These are phyloP conservation scores for Candida tibetensis DNA, from an alignment of 805 yeast species.

Conservation along the genomic window DNA sequence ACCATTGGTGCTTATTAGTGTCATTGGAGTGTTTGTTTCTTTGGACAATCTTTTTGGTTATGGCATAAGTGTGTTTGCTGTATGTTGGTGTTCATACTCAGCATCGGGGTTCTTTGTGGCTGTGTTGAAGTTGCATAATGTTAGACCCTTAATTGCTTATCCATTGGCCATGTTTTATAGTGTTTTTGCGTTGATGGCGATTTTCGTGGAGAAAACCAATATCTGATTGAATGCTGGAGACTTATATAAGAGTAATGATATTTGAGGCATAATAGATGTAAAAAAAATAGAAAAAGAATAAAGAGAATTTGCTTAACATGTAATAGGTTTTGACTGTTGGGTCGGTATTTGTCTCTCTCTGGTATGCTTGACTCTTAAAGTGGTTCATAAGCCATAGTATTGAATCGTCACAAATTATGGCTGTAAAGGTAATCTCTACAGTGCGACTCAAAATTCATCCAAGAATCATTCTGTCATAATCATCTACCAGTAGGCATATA, in stretches of 20 bases:
- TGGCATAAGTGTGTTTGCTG: slow-evolving; percentile 59
- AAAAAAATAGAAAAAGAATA: too few relatives aligned
- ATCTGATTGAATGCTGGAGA: neutral
- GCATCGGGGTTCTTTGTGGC: slow-evolving; percentile 92
- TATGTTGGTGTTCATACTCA: slow-evolving; percentile 88
- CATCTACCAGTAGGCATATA: too few relatives aligned
- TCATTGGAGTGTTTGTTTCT: slow-evolving; percentile 61
- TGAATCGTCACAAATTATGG: too few relatives aligned
- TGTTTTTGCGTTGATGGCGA: slow-evolving; percentile 93
- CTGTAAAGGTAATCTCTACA: too few relatives aligned
- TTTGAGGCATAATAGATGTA: neutral
- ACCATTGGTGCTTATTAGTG: slow-evolving; percentile 79
- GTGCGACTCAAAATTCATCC: too few relatives aligned
- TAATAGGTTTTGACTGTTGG: too few relatives aligned
- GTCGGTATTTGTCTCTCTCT: too few relatives aligned
- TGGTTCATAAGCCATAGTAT: too few relatives aligned
- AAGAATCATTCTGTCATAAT: too few relatives aligned
- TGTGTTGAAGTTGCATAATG: slow-evolving; percentile 76
- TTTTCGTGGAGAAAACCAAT: slow-evolving; percentile 55
- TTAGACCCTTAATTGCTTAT: slow-evolving; percentile 87
- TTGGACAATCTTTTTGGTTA: slow-evolving; percentile 79
- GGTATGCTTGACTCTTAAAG: too few relatives aligned
- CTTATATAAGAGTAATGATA: neutral
- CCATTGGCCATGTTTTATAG: slow-evolving; percentile 90
- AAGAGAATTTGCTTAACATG: too few relatives aligned